Evolutionary conservation across 805 yeast genomes (phyloP).

Genomic region (Kodamaea sagamina): DNA sequence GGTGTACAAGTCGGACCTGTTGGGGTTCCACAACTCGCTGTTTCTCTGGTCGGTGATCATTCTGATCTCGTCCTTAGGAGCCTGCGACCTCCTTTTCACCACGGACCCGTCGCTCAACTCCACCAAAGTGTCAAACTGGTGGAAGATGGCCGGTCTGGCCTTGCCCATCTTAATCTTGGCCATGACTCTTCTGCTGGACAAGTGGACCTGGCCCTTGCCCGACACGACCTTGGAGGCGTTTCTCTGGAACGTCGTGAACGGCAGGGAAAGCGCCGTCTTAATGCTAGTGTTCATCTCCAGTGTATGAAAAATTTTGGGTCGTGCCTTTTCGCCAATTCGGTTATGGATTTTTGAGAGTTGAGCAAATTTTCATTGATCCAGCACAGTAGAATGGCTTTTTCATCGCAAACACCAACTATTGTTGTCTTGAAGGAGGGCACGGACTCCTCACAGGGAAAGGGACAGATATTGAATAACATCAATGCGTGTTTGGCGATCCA

Average conservation of each 20-base stretch:
- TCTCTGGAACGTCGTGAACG: conserved; percentile 12
- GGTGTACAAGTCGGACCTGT: conserved; percentile 71
- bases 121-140: conserved; percentile 85
- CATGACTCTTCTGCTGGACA: conserved; percentile 57
- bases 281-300: neutral
- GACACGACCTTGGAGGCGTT: conserved; percentile 14
- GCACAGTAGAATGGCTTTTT: conserved; percentile 66
- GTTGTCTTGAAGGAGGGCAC: conserved; percentile 98
- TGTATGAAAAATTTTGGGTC: conserved; percentile 11
- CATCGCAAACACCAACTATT: conserved; percentile 95
- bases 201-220: conserved; percentile 41
- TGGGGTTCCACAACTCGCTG: conserved; percentile 84
- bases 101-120: conserved; percentile 96
- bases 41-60: conserved; percentile 89
- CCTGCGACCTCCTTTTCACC: conserved; percentile 75
- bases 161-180: conserved; percentile 75
- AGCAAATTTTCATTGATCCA: conserved; percentile 6
- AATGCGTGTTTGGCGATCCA: conserved; percentile 97
- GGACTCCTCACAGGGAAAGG: conserved; percentile 93
- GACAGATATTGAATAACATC: conserved; percentile 92
- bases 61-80: conserved; percentile 83
- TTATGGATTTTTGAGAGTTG: conserved; percentile 4
- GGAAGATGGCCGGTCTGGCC: conserved; percentile 90
- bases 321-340: conserved; percentile 10
- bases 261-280: neutral